phyloP scores from a whole-genome alignment of 345 rosid species.

The Triadica sebifera region DNA sequence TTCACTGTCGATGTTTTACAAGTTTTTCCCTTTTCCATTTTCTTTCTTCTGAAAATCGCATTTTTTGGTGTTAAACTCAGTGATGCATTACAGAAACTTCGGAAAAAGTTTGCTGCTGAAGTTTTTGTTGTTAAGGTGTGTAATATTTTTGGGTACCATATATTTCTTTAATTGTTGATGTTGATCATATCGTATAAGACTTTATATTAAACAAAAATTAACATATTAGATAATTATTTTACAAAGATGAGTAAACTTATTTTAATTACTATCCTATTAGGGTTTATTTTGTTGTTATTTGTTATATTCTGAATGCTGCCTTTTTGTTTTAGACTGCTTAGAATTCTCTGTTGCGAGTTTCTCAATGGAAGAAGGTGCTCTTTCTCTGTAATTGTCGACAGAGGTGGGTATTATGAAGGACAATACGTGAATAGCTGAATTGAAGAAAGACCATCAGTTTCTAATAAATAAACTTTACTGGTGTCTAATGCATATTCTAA shows the following conservation, averaged over 20 bases:
- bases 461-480: constrained; percentile 29
- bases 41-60: background rate
- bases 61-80: constrained; percentile 79
- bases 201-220: no score
- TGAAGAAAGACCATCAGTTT: constrained; percentile 43
- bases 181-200: background rate
- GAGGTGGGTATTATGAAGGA: constrained; percentile 28
- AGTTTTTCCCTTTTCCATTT: background rate
- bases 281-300: background rate
- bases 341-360: constrained; percentile 6
- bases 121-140: constrained; percentile 95
- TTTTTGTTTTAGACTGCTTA: background rate
- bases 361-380: constrained; percentile 55
- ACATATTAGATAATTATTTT: no score
- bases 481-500: background rate
- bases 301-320: constrained; percentile 29
- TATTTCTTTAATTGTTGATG: constrained; percentile 4
- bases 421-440: constrained; percentile 34
- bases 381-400: constrained; percentile 37
- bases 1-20: background rate
- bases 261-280: background rate
- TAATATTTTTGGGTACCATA: background rate
- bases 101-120: constrained; percentile 93
- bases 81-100: constrained; percentile 90
- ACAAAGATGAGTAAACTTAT: background rate